Percentiles rank a stretch among this genome's conserved stretches.
Evolutionary conservation across 1,139 yeast species (phyloP).

Genomic region (Kodamaea suecica): DNA sequence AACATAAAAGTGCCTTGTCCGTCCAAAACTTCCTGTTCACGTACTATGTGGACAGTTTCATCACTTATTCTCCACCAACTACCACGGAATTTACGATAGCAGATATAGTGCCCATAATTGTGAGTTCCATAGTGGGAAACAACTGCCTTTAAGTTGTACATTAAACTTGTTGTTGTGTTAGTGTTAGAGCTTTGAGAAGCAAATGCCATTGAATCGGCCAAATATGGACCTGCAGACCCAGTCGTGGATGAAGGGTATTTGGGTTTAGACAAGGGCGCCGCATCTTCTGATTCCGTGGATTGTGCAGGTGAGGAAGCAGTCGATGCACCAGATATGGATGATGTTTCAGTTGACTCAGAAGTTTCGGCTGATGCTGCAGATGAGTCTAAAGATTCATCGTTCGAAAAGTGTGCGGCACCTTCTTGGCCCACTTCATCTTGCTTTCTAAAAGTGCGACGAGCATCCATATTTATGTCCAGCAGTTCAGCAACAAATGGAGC

Average conservation of each 20-base stretch:
- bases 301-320: slow-evolving; percentile 4
- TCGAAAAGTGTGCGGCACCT: no score
- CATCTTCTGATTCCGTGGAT: slow-evolving; percentile 2
- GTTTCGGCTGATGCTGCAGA: slow-evolving; percentile 1
- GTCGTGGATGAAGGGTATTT: background rate
- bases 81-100: slow-evolving; percentile 75
- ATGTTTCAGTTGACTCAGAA: slow-evolving; percentile 1
- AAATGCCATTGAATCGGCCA: no score
- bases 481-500: slow-evolving; percentile 69
- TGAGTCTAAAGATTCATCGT: slow-evolving; percentile 1
- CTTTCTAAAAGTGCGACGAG: slow-evolving; percentile 68
- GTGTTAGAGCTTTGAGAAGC: no score
- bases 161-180: slow-evolving; percentile 36
- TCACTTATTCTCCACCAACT: slow-evolving; percentile 96
- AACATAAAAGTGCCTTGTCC: slow-evolving; percentile 92
- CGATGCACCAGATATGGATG: background rate
- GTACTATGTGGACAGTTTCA: slow-evolving; percentile 76
- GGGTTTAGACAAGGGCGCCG: background rate
- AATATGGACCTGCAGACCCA: background rate
- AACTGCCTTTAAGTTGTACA: slow-evolving; percentile 75
- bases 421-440: slow-evolving; percentile 48
- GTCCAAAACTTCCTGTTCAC: slow-evolving; percentile 72
- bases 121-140: slow-evolving; percentile 93
- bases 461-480: slow-evolving; percentile 72
- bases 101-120: slow-evolving; percentile 91